Base-by-base conservation (phyloP, 192 early-diverging fungal species). In the Endogone sp. region DNA sequence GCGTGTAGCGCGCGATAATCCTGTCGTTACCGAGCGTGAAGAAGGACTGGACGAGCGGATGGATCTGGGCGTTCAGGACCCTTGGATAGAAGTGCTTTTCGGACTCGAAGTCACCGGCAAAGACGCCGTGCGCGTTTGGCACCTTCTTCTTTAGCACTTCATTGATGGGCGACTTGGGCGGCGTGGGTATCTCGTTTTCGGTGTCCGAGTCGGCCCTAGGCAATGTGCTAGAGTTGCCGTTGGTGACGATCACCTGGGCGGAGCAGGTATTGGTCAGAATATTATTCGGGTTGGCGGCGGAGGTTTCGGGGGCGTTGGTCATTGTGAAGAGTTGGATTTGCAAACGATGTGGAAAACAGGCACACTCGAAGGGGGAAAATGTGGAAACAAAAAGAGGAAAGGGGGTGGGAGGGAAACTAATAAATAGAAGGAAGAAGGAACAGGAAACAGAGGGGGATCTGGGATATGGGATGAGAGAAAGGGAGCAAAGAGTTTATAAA, bases 21-120 rank as follows among this genome's bases (percentile, higher is more conserved):
- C 93, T 81, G 71, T 94, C 91, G 72, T 95, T 93, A 30, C 93
- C 93, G 26, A 95, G 82, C 2, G 89, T 82, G 68, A 95, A 91
- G 77, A 95, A 95, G 49, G 85, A 88, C 20, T 89, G 83, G 24
- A 95, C 91, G 62, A 94, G 84, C 8, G 93, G 93, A 73, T 95
- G 93, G 55, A 95, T 92, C 71, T 91, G 86, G 1, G 93, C 93
- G 71, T 94, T 95, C 29, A 95, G 74, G 1, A 95, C 93, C 44
- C 93, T 86, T 3, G 93, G 93, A 71, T 95, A 95, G 78, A 92
- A 95, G 69, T 95, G 93, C 49, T 87, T 74, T 64, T 92, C 92
- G 26, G 91, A 79, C 73, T 95, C 93, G 73, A 95, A 95, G 64
- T 89, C 86, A 9, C 88, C 88, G 29, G 71, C 49, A 23, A 67